Base-by-base conservation (phyloP, 139 green algal genomes). In the Trebouxia sp. region DNA sequence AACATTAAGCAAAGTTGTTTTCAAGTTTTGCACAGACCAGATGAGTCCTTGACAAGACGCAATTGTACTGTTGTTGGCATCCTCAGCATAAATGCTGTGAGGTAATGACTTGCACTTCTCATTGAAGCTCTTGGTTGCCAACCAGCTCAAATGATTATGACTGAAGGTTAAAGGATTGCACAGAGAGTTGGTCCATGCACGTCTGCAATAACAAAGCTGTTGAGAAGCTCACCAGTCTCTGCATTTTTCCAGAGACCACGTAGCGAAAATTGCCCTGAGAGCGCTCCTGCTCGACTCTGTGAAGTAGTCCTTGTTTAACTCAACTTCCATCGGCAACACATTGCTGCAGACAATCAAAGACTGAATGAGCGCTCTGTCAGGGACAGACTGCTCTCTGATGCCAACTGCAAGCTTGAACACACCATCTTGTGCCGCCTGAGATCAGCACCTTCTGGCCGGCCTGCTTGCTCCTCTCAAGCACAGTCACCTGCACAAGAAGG, bases 381-480 rank as follows among this genome's bases (percentile, higher is more conserved):
- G 38, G 38, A 42, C 14, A 17, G 45, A 67, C 47, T 37, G 76
- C 7, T 45, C 66, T 48, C 35, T 17, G 53, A 51, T 51, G 14
- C 20, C 69, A 78, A 58, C 20, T 32, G 2, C 10, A 42, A 28
- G 17, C 0, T 26, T 22, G 14, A n/a, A 48, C 37, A 6, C 50
- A 80, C 75, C 51, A 98, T 14, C 95, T 82, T 0, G 89, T 91
- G 30, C 95, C 94, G 0, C 95, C 95, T 37, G 82, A 91, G 82
- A 98, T 94, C 6, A 97, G 86, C 51, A 97, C 94, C 77, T 98
- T 98, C 83, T 93, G 96, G 35, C 95, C 95, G 6, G 85, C 76
- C 85, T 97, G 90, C 1, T 58, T 53, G 2, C 85, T 97, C 26
- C 91, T 89, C 81, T 98, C 94, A 32, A 97, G 76, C 0, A 97